Evolutionary conservation across 257 asterid species (phyloP).

Genomic region (Solanum microdontum): DNA sequence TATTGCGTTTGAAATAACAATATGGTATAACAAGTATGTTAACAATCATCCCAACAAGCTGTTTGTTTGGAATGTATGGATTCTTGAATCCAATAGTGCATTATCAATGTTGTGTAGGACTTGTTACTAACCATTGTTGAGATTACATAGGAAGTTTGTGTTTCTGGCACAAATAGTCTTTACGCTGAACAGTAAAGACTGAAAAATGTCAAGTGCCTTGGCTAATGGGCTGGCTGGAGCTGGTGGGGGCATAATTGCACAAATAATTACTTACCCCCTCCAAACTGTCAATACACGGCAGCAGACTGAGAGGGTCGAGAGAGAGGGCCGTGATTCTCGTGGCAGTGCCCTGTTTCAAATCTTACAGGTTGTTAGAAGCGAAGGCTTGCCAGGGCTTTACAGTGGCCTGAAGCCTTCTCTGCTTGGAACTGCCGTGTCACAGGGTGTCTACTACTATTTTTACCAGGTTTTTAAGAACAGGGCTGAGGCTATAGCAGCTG

Average conservation of each 20-base stretch:
- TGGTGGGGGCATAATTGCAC: conserved; percentile 81
- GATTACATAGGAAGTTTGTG: not conserved
- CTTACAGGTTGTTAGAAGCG: conserved; percentile 53
- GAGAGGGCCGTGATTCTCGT: conserved; percentile 19
- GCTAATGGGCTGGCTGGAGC: conserved; percentile 88
- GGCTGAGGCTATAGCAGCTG: conserved; percentile 65
- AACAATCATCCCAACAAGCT: not conserved
- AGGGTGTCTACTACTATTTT: conserved; percentile 78
- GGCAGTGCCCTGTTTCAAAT: conserved; percentile 50
- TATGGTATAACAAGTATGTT: not conserved
- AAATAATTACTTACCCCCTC: conserved; percentile 76
- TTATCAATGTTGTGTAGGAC: not conserved
- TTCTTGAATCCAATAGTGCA: not conserved
- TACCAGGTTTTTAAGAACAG: conserved; percentile 88
- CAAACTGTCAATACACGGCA: conserved; percentile 83
- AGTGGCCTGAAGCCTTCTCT: conserved; percentile 94
- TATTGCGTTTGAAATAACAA: not conserved
- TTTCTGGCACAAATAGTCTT: not conserved
- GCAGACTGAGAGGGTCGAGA: conserved; percentile 81
- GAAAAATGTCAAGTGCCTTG: conserved; percentile 57
- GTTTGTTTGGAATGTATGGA: not conserved
- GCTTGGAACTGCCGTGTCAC: conserved; percentile 87
- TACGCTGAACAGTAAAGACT: not conserved
- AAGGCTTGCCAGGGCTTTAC: conserved; percentile 85
- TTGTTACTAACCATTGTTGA: not conserved